phyloP scores from a whole-genome alignment of 75 land plant genomes.

The Selaginella moellendorffii region DNA sequence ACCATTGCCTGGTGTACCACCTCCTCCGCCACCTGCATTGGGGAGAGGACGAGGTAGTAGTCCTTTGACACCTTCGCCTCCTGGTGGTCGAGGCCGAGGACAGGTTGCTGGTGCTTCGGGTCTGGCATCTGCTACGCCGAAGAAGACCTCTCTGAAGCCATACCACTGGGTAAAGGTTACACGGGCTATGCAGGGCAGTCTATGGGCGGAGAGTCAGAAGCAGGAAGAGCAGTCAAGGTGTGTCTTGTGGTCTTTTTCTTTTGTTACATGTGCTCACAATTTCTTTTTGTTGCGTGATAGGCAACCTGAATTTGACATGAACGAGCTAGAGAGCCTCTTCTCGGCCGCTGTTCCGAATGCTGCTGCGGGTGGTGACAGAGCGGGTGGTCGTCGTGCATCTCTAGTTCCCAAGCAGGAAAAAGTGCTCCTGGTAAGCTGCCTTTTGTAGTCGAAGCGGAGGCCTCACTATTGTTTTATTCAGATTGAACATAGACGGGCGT shows the following conservation, averaged over 20 bases:
- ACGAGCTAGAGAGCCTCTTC: conserved; percentile 81
- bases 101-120: too few relatives aligned
- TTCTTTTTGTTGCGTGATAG: conserved; percentile 19
- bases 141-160: conserved; percentile 62
- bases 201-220: too few relatives aligned
- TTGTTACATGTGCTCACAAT: background rate
- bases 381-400: conserved; percentile 31
- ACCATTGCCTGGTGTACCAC: conserved; percentile 21
- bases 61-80: conserved; percentile 32
- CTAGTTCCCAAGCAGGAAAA: conserved; percentile 47
- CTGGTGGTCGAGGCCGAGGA: conserved; percentile 20
- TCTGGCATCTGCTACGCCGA: conserved; percentile 26
- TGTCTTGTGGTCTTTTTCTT: background rate
- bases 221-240: conserved; percentile 56
- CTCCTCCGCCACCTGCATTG: background rate
- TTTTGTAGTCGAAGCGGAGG: too few relatives aligned
- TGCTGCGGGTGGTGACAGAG: conserved; percentile 25
- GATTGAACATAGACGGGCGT: conserved; percentile 82
- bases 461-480: conserved; percentile 30
- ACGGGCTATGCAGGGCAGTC: conserved; percentile 88
- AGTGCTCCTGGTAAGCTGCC: conserved; percentile 58
- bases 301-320: conserved; percentile 82
- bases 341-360: conserved; percentile 47
- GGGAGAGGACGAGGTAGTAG: conserved; percentile 12
- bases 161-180: conserved; percentile 96